These are phyloP conservation scores for Spathaspora girioi DNA, from an alignment of 805 yeast species.

Conservation along the genomic window DNA sequence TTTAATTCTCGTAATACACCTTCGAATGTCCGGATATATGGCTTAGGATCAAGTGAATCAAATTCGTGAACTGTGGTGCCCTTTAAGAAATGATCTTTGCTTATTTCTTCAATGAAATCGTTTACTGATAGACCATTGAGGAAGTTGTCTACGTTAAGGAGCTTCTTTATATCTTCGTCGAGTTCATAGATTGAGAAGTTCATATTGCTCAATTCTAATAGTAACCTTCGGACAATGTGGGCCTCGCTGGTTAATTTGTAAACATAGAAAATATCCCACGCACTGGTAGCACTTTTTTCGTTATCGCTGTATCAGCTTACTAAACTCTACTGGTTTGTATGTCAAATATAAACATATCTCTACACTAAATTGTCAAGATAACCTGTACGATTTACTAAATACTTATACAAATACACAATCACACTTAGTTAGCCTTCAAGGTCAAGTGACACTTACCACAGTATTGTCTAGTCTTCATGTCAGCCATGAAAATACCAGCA, in stretches of 20 bases:
- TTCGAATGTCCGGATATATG: slow-evolving; percentile 91
- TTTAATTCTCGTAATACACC: slow-evolving; percentile 73
- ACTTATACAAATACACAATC: slow-evolving; percentile 4
- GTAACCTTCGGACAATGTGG: too few relatives aligned
- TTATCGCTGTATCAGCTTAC: too few relatives aligned
- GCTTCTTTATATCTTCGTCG: slow-evolving; percentile 57
- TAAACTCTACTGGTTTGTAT: too few relatives aligned
- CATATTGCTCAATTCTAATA: too few relatives aligned
- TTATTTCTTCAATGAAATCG: slow-evolving; percentile 76
- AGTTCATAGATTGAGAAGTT: slow-evolving; percentile 53
- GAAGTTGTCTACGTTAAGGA: slow-evolving; percentile 59
- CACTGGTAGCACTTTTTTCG: not conserved
- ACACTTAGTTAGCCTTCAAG: slow-evolving; percentile 48
- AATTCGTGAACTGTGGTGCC: slow-evolving; percentile 46
- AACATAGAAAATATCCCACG: not conserved
- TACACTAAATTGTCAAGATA: not conserved
- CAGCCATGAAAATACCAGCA: slow-evolving; percentile 99
- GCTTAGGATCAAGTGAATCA: slow-evolving; percentile 80
- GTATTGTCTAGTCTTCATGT: slow-evolving; percentile 98
- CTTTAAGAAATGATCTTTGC: slow-evolving; percentile 58
- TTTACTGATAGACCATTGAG: slow-evolving; percentile 67
- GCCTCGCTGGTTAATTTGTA: too few relatives aligned
- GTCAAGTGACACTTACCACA: slow-evolving; percentile 99
- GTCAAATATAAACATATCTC: too few relatives aligned
- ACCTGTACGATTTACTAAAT: not conserved